Base-by-base conservation (phyloP, 441 rosid species). In the Gossypium trilobum region DNA sequence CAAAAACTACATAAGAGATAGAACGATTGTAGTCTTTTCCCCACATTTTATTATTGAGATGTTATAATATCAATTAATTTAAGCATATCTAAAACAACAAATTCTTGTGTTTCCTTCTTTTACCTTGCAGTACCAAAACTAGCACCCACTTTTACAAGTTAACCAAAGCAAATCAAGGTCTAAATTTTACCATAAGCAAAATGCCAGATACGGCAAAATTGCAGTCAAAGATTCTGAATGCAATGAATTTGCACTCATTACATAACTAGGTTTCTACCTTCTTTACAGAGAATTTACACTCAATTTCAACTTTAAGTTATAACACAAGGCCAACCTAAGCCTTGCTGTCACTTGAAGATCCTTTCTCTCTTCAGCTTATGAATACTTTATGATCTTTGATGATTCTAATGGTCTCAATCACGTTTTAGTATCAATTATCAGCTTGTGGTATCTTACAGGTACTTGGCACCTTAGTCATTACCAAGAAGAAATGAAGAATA, bases 61-160 rank as follows among this genome's bases (percentile, higher is more conserved):
- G 17, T 59, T 59, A 13, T 5, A 29, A 59, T n/a, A 29, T 5
- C 20, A 27, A 27, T 39, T 5, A 59, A 27, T 27, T n/a, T 27
- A 59, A 36, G 29, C 27, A 39, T 39, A 36, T 63, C 16, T 9
- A 63, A 9, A 17, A 17, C 51, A 63, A 11, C n/a, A 17, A 39
- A 27, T 39, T 9, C 2, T 63, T 63, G 25, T 5, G 23, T 33
- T 16, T 62, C 17, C 42, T 14, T 52, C 36, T 29, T 54, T 29
- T 33, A 57, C 52, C 65, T 42, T 57, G 51, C 64, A 13, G 70
- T 46, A 19, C 20, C 70, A 66, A 66, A 66, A 14, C 33, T 50
- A 23, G 57, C 52, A 23, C 55, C 57, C 33, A 11, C 19, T 42
- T 52, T 17, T 5, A 33, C 23, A 68, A 52, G 9, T 5, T 62